Evolutionary conservation across 2,329 filamentous ascomycete species (phyloP), one percentile per base, ranked within the genome.

Genomic region (Chaetomiaceae sp.): DNA sequence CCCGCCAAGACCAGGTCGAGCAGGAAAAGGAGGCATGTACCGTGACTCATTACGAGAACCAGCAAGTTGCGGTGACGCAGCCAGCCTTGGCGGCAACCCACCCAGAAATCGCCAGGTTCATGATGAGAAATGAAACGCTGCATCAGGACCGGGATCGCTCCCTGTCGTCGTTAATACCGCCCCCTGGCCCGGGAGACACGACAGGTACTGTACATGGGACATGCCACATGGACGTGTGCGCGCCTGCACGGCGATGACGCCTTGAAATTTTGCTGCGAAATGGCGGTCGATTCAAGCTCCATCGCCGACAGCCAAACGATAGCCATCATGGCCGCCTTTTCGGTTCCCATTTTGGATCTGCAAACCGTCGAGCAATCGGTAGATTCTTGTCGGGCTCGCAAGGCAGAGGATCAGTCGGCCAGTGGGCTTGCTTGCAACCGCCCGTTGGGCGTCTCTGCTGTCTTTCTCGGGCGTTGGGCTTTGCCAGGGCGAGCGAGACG

Each of bases 1-100:
- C 17, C 42, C 46, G 37, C 53, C 48, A 50, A 48, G 42, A 6
- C 15, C 29, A 52, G 36, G 55, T 57, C 39, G n/a, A 11, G 30
- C 36, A 38, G 27, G 30, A 7, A 15, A 38, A 35, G 15, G 43
- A 38, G 29, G 24, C 24, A 53, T 30, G 56, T 57, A 55, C 43
- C 26, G 36, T 11, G 36, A 50, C 43, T 33, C 11, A 22, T 15
- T 22, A 26, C 30, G 41, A n/a, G 38, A n/a, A 44, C 14, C 44
- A 34, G 29, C 37, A 56, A 59, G 45, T 58, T 59, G 57, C 57
- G 57, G 57, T 59, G 56, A 59, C 57, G 57, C 56, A 59, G 57
- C 48, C 47, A 49, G 9, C 29, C 56, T 58, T 56, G 56, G 56
- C 56, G 44, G 39, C 41, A 47, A 44, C 45, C 44, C 47, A 50